Percentiles rank a stretch among this genome's conserved stretches.
Evolutionary conservation across 352 stramenopile genomes (phyloP).

Genomic region (Phytophthora fragariaefolia): DNA sequence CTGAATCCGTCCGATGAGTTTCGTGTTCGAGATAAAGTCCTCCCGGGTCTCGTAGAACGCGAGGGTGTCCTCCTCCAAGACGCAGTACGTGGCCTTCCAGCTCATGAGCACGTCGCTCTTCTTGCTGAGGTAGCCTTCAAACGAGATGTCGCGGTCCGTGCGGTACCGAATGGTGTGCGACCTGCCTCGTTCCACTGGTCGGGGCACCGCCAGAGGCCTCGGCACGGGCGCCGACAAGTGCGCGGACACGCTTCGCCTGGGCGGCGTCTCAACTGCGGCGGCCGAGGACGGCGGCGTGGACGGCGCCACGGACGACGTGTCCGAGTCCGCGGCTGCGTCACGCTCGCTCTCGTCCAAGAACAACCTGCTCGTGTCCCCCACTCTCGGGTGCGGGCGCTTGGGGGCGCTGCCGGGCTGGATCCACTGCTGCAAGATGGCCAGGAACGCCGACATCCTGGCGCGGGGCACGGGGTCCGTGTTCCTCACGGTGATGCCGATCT

Average conservation of each 20-base stretch:
- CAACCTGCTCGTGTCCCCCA: constrained; percentile 52
- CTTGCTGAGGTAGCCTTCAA: constrained; percentile 87
- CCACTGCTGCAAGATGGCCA: constrained; percentile 63
- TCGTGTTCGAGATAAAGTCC: constrained; percentile 83
- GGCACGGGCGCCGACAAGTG: background rate
- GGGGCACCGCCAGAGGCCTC: constrained; percentile 6
- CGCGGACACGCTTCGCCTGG: constrained; percentile 8
- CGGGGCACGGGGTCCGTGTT: constrained; percentile 71
- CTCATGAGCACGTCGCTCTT: constrained; percentile 77
- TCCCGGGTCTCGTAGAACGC: constrained; percentile 83
- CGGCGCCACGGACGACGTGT: constrained; percentile 27
- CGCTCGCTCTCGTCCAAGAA: constrained; percentile 65
- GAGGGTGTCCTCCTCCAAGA: constrained; percentile 79
- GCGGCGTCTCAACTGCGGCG: constrained; percentile 21
- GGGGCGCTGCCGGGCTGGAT: constrained; percentile 63
- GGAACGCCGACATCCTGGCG: constrained; percentile 54
- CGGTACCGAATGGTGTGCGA: constrained; percentile 78
- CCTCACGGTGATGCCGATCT: constrained; percentile 69
- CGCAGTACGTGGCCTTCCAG: constrained; percentile 82
- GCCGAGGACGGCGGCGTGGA: constrained; percentile 24
- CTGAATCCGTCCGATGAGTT: constrained; percentile 79
- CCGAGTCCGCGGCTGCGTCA: constrained; percentile 38
- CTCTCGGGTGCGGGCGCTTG: constrained; percentile 44
- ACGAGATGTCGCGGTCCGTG: constrained; percentile 69
- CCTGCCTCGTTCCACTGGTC: constrained; percentile 40